Base-by-base conservation (phyloP, 257 asterid species). In the Nicotiana attenuata region DNA sequence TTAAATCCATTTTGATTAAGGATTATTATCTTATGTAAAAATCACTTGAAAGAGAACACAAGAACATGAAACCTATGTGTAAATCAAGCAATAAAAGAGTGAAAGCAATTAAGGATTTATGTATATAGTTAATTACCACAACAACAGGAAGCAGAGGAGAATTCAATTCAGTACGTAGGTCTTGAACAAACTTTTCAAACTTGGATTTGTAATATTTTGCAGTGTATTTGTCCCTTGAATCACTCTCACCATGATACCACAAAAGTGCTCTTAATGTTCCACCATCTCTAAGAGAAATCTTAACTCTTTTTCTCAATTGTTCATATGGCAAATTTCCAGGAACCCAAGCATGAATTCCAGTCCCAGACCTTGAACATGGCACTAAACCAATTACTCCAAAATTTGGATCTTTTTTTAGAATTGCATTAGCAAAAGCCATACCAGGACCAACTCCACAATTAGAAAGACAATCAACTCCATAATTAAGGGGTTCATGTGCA, bases 371-470 rank as follows among this genome's bases (percentile, higher is more conserved):
- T 26, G 89, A 86, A 84, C 87, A 82, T 28, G 89, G 87, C 20
- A 87, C 87, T 55, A 87, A 64, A 28, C 82, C 65, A 11, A 84
- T 82, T 1, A 47, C 52, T 1, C 86, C 87, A 38, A 87, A 57
- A 69, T 53, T 80, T 11, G 87, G 82, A 20, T 47, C 80, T 78
- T 24, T 55, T 16, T 76, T 52, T 10, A 87, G 52, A 4, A 87
- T 35, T 5, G 82, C 64, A 59, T 83, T 87, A 3, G 87, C 85
- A 75, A 87, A 87, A n/a, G 88, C 81, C 87, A 87, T 87, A 38
- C 90, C 90, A 10, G 84, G 88, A 10, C 88, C 90, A 24, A 87
- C 24, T n/a, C 90, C 90, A 65, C 82, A 82, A 3, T 83, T 85
- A 8, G 68, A 22, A 14, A 33, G 45, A 29, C 79, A 73, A 73